These are phyloP conservation scores for Mesotaenium endlicherianum DNA, from an alignment of 139 green algal genomes.

Conservation along the genomic window DNA sequence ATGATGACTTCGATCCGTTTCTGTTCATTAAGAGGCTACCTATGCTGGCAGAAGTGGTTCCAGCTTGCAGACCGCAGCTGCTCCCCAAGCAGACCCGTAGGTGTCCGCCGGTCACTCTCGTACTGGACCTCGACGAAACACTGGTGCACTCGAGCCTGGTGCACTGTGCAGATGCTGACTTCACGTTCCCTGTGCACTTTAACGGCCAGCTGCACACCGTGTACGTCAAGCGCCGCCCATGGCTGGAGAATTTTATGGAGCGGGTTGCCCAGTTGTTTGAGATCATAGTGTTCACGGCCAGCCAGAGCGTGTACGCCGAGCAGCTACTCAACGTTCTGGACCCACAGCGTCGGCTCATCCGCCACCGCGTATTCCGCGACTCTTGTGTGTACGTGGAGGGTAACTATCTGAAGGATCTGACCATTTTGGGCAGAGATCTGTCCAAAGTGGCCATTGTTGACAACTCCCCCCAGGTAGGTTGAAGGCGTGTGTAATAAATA, in stretches of 20 bases:
- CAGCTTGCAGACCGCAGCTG: conserved; percentile 31
- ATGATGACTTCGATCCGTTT: conserved; percentile 76
- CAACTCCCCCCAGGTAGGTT: conserved; percentile 80
- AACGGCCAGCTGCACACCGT: conserved; percentile 67
- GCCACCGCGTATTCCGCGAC: conserved; percentile 89
- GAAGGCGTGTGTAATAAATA: too few species aligned
- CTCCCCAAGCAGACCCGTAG: conserved; percentile 44
- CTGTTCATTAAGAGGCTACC: conserved; percentile 76
- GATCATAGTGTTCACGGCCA: conserved; percentile 82
- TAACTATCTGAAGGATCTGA: conserved; percentile 84
- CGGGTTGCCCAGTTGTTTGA: conserved; percentile 70
- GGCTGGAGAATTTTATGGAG: conserved; percentile 72
- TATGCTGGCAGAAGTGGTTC: conserved; percentile 56
- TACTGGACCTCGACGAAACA: conserved; percentile 65
- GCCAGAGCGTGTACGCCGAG: conserved; percentile 73
- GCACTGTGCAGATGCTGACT: conserved; percentile 57
- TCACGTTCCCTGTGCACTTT: conserved; percentile 74
- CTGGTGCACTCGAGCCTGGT: conserved; percentile 53
- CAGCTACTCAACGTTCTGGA: conserved; percentile 80
- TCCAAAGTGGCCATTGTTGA: conserved; percentile 85
- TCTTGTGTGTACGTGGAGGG: conserved; percentile 87
- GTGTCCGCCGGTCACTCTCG: conserved; percentile 49
- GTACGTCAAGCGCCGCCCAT: conserved; percentile 66
- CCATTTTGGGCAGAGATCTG: conserved; percentile 86
- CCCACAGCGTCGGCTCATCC: conserved; percentile 68